Conservation (phyloP, 495 filamentous ascomycete genomes). For the Podospora didyma region DNA sequence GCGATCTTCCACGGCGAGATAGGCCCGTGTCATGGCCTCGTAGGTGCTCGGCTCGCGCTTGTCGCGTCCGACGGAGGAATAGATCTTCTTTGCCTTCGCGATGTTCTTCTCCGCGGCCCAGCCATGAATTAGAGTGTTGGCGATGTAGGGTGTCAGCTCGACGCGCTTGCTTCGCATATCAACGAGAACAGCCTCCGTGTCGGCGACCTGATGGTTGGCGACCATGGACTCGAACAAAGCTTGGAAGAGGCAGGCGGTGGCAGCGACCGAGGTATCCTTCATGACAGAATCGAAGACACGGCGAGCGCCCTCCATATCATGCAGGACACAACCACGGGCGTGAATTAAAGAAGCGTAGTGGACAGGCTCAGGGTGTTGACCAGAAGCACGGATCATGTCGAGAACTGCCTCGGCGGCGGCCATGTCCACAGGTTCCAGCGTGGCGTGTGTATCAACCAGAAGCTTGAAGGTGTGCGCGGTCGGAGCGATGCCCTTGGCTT, state of each 20-base stretch:
- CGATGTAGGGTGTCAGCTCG: slow-evolving; percentile 93
- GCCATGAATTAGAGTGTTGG: slow-evolving; percentile 97
- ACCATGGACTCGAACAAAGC: slow-evolving; percentile 95
- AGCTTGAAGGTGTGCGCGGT: slow-evolving; percentile 97
- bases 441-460: slow-evolving; percentile 91
- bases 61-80: slow-evolving; percentile 63
- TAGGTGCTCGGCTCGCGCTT: slow-evolving; percentile 97
- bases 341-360: slow-evolving; percentile 96
- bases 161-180: slow-evolving; percentile 70
- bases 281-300: slow-evolving; percentile 77
- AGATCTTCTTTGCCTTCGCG: slow-evolving; percentile 70
- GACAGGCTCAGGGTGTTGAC: slow-evolving; percentile 78
- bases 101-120: slow-evolving; percentile 88
- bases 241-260: slow-evolving; percentile 87
- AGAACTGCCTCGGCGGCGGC: slow-evolving; percentile 81
- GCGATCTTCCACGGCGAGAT: slow-evolving; percentile 75
- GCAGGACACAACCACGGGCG: slow-evolving; percentile 89
- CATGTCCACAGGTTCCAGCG: slow-evolving; percentile 90
- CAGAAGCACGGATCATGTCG: slow-evolving; percentile 67
- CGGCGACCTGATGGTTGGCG: slow-evolving; percentile 78
- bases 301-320: slow-evolving; percentile 81
- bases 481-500: slow-evolving; percentile 77
- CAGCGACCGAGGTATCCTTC: slow-evolving; percentile 56
- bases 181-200: slow-evolving; percentile 67
- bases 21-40: slow-evolving; percentile 96